A percentile compares a stretch with the other conserved stretches of the same genome.
These are phyloP conservation scores for Penicillium mononematosum DNA, from an alignment of 495 filamentous ascomycete genomes.

Conservation along the genomic window DNA sequence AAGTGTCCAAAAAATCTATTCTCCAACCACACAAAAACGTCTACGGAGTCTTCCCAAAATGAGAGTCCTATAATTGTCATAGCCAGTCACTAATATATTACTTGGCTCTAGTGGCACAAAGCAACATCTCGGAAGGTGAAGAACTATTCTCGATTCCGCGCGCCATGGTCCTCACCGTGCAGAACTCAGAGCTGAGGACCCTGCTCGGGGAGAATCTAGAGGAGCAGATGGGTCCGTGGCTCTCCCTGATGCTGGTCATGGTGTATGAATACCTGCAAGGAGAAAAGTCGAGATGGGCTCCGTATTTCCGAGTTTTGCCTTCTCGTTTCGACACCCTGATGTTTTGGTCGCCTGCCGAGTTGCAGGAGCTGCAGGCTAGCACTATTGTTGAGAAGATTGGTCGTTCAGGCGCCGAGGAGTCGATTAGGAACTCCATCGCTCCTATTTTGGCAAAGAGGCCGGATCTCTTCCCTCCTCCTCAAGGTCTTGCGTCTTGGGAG, in stretches of 20 bases:
- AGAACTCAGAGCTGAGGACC: conserved; percentile 49
- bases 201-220: conserved; percentile 47
- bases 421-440: conserved; percentile 61
- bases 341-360: conserved; percentile 78
- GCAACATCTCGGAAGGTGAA: conserved; percentile 60
- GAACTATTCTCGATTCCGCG: conserved; percentile 64
- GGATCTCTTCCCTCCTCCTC: conserved; percentile 45
- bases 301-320: conserved; percentile 81
- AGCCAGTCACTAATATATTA: conserved; percentile 4
- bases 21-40: conserved; percentile 25
- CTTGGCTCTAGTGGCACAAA: conserved; percentile 48
- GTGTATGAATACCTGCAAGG: conserved; percentile 71
- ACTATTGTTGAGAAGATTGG: conserved; percentile 77
- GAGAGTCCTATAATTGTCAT: conserved; percentile 3
- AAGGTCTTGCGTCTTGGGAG: conserved; percentile 51
- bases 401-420: conserved; percentile 64
- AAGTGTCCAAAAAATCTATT: conserved; percentile 29
- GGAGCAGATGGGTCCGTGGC: conserved; percentile 51
- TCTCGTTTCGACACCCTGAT: conserved; percentile 80
- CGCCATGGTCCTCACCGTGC: conserved; percentile 51
- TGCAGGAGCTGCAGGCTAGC: conserved; percentile 73
- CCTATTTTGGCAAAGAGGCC: conserved; percentile 55
- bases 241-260: conserved; percentile 73
- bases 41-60: conserved; percentile 10
- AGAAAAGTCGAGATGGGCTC: conserved; percentile 64